Percentiles rank a stretch among this genome's conserved stretches.
phyloP scores from a whole-genome alignment of 177 flowering plant genomes.

The Tripterygium wilfordii region DNA sequence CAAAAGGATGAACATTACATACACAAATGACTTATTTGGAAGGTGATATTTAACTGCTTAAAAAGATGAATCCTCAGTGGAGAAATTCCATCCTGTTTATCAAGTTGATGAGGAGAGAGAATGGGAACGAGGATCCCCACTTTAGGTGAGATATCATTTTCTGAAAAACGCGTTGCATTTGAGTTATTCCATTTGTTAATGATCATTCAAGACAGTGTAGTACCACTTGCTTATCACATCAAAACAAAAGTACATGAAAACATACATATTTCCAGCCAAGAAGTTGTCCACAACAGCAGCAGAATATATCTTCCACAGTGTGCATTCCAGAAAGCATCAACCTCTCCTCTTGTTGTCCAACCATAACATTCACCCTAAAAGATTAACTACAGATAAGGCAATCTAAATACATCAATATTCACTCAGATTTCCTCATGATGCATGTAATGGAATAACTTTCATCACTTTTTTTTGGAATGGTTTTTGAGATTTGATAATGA shows the following conservation, averaged over 20 bases:
- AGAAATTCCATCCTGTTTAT: too few species aligned
- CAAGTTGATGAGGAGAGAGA: too few species aligned
- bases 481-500: too few species aligned
- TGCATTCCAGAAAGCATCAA: conserved; percentile 27
- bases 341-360: conserved; percentile 25
- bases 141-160: too few species aligned
- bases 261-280: conserved; percentile 36
- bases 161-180: too few species aligned
- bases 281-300: conserved; percentile 29
- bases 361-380: conserved; percentile 22
- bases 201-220: neutral
- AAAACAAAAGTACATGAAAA: neutral
- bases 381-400: neutral
- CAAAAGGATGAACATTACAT: too few species aligned
- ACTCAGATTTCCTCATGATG: neutral
- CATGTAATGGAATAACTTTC: too few species aligned
- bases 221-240: neutral
- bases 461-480: too few species aligned
- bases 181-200: neutral
- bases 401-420: neutral
- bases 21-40: too few species aligned
- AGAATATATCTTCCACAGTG: conserved; percentile 25
- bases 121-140: too few species aligned
- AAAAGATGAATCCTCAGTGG: too few species aligned
- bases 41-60: too few species aligned